A percentile compares a stretch with the other conserved stretches of the same genome.
These are phyloP conservation scores for Boletales sp. DNA, from an alignment of 768 basidiomycete species.

Conservation along the genomic window DNA sequence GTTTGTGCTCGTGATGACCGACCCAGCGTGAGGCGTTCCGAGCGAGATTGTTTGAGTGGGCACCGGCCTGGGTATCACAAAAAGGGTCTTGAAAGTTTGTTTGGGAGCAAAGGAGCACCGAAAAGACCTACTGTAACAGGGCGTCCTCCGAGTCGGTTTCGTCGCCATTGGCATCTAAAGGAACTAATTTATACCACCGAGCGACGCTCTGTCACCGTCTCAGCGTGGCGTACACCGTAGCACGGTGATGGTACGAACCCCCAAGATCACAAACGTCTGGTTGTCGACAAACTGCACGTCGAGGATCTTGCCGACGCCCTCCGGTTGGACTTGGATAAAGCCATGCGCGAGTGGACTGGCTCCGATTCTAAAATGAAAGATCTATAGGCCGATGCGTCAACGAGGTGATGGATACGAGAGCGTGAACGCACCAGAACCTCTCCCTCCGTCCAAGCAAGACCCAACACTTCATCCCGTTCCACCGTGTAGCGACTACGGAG, in stretches of 20 bases:
- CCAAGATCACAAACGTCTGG: constrained; percentile 21
- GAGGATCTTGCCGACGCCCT: constrained; percentile 18
- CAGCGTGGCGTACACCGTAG: not conserved
- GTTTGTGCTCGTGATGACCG: constrained; percentile 7
- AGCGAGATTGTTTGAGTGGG: constrained; percentile 9
- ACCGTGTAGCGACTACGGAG: constrained; percentile 19
- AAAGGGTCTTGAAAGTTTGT: constrained; percentile 4
- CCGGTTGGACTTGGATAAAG: constrained; percentile 15
- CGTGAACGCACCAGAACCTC: constrained; percentile 25
- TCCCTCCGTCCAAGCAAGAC: constrained; percentile 46
- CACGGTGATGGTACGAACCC: constrained; percentile 14
- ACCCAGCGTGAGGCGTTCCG: not conserved
- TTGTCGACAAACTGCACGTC: constrained; percentile 20
- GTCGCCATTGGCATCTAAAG: constrained; percentile 10
- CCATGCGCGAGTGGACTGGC: not conserved
- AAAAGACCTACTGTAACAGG: constrained; percentile 18
- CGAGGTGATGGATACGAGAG: no score
- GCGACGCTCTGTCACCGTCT: constrained; percentile 10
- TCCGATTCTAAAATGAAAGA: constrained; percentile 18
- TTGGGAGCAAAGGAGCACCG: not conserved
- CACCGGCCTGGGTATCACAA: constrained; percentile 10
- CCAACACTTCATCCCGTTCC: constrained; percentile 30
- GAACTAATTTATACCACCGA: constrained; percentile 19
- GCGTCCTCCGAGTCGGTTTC: constrained; percentile 4
- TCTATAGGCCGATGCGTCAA: constrained; percentile 6